Evolutionary conservation across 495 filamentous ascomycete genomes (phyloP), one percentile per base, ranked within the genome.

Genomic region (Podospora pseudoanserina): DNA sequence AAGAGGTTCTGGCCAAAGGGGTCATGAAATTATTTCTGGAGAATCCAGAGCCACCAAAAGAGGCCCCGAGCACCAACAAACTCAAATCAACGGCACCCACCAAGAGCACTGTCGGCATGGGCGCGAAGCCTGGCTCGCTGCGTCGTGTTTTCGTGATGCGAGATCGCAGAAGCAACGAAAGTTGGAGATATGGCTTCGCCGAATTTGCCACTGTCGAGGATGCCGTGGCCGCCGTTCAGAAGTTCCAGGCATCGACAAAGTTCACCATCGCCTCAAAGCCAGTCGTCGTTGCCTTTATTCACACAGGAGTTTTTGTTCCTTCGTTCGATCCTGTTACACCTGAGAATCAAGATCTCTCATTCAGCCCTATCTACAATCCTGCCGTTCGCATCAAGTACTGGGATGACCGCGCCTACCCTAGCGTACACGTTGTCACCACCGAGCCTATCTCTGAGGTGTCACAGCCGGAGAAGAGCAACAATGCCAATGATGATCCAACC

Each of bases 301-400:
- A 97, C 64, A 87, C 91, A 5, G 93, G 93, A 26, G 92, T 97
- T 0, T 97, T 97, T 74, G 88, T 96, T 16, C 92, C 91, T 80
- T 91, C 55, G 79, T 71, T 91, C 68, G 87, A 89, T 59, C 82
- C 82, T 0, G 73, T 81, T 5, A 71, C 73, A 11, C 75, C 81
- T 2, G 85, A 85, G 26, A 84, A 82, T 28, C 83, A 85, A 3
- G 81, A 77, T 49, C 92, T 89, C 74, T 91, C 88, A 0, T 96
- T 97, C 71, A 84, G 86, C 39, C 89, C 91, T 5, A 82, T 91
- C 5, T 87, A 83, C 66, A 94, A 96, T 69, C 81, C 87, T 5
- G 81, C 87, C 0, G 74, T 91, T 66, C 88, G 86, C 70, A 80
- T 96, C 59, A 88, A 88, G 75, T 97, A 97, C 75, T 96, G 93